A percentile compares a stretch with the other conserved stretches of the same genome.
Evolutionary conservation across 1,139 yeast genomes (phyloP).

Genomic region (Protomyces arabidopsidicola): DNA sequence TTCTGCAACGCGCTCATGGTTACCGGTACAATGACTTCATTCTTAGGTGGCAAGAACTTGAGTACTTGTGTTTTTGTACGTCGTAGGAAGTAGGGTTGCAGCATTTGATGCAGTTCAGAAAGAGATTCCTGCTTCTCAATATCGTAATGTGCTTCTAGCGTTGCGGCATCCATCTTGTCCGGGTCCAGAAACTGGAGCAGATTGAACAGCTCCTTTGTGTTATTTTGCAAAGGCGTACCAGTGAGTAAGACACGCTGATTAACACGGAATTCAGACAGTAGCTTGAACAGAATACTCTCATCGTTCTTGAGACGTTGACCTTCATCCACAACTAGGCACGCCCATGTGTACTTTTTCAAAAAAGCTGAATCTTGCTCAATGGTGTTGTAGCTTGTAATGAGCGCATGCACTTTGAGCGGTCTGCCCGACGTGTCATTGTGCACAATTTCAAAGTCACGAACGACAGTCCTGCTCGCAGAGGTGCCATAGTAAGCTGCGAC

Average conservation of each 20-base stretch:
- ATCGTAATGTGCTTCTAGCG: conserved; percentile 26
- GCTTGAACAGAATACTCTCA: conserved; percentile 64
- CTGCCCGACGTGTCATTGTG: conserved; percentile 38
- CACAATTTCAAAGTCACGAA: conserved; percentile 62
- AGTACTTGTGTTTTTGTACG: conserved; percentile 33
- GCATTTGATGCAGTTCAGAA: conserved; percentile 28
- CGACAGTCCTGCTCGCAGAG: conserved; percentile 66
- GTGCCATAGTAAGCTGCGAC: conserved; percentile 52
- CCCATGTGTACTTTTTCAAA: conserved; percentile 66
- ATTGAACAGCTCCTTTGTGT: conserved; percentile 62
- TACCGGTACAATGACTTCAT: conserved; percentile 34
- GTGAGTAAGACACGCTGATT: conserved; percentile 75
- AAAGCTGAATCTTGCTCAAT: conserved; percentile 69
- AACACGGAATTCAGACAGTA: conserved; percentile 68
- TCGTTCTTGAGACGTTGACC: conserved; percentile 86
- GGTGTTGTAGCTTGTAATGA: conserved; percentile 75
- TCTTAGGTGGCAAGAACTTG: conserved; percentile 32
- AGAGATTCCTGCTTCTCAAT: conserved; percentile 29
- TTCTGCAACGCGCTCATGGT: conserved; percentile 33
- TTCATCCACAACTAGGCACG: conserved; percentile 83
- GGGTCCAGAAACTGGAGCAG: conserved; percentile 34
- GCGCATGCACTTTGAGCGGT: conserved; percentile 63
- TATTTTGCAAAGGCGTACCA: conserved; percentile 83
- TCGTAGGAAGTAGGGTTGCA: conserved; percentile 32
- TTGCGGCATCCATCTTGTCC: conserved; percentile 26